phyloP scores from a whole-genome alignment of 2,329 filamentous ascomycete genomes.

The Talaromyces sp. region DNA sequence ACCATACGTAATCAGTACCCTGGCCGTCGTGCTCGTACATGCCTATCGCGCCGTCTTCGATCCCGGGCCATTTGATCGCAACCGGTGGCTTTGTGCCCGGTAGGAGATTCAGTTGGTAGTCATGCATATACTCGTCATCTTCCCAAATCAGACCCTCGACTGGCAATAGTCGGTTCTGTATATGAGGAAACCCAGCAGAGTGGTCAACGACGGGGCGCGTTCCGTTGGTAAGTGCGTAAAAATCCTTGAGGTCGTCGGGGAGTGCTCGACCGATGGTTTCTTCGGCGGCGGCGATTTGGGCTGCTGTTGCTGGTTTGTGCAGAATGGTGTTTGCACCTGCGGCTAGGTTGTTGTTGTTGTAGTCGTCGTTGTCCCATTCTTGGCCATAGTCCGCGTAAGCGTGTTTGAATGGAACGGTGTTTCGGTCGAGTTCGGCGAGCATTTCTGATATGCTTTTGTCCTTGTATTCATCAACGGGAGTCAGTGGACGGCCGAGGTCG shows the following conservation, averaged over 20 bases:
- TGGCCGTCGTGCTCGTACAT: conserved; percentile 7
- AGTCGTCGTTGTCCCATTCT: not conserved
- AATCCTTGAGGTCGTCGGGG: conserved; percentile 5
- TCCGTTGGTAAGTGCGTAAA: conserved; percentile 4
- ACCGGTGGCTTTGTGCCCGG: not conserved
- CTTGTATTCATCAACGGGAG: not conserved
- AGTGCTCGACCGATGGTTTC: not conserved
- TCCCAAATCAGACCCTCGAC: not conserved
- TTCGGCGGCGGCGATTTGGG: not conserved
- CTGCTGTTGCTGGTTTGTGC: not conserved
- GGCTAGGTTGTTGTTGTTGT: not conserved
- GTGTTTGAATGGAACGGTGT: not conserved
- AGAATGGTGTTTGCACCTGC: conserved; percentile 2
- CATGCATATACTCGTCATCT: not conserved
- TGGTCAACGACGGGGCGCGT: not conserved
- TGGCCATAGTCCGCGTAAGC: not conserved
- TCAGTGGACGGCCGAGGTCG: not conserved
- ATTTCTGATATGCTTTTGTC: not conserved
- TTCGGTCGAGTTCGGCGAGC: not conserved
- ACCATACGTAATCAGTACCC: conserved; percentile 3
- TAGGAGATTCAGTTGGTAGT: conserved; percentile 1
- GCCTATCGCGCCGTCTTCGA: not conserved
- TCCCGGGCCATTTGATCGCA: not conserved
- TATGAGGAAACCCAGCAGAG: not conserved
- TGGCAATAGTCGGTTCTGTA: not conserved